Conservation (phyloP, 495 filamentous ascomycete genomes). For the Penicillium ochrochloron region DNA sequence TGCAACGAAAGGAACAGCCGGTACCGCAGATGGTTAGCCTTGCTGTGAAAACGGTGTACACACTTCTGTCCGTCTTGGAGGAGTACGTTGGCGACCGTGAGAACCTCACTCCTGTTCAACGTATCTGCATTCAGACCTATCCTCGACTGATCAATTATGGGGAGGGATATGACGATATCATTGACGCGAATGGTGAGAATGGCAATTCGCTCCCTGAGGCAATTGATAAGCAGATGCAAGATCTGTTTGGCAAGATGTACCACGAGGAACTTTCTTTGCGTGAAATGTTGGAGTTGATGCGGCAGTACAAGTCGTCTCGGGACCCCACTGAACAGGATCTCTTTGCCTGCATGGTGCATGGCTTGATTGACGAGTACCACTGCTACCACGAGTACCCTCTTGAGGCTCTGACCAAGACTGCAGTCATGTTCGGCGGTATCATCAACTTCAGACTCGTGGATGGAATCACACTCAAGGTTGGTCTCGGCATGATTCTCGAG, state of each 20-base stretch:
- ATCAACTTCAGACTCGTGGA: conserved; percentile 90
- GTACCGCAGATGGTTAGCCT: conserved; percentile 70
- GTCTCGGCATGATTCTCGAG: conserved; percentile 93
- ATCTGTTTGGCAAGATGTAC: conserved; percentile 96
- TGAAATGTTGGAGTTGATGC: conserved; percentile 78
- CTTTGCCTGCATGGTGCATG: conserved; percentile 98
- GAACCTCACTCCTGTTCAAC: conserved; percentile 69
- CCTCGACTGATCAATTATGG: conserved; percentile 97
- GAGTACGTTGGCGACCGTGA: conserved; percentile 62
- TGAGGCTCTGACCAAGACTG: conserved; percentile 91
- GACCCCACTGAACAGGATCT: conserved; percentile 87
- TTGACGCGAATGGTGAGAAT: conserved; percentile 79
- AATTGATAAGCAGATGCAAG: conserved; percentile 90
- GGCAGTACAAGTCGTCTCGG: conserved; percentile 80
- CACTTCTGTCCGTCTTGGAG: conserved; percentile 77
- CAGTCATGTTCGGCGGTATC: conserved; percentile 95
- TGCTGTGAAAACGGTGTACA: conserved; percentile 81
- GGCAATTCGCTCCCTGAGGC: conserved; percentile 77
- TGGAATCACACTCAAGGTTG: conserved; percentile 87
- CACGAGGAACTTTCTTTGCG: conserved; percentile 80
- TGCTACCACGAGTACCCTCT: conserved; percentile 94
- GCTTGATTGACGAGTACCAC: conserved; percentile 94
- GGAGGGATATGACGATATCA: conserved; percentile 85
- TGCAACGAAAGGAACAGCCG: conserved; percentile 65
- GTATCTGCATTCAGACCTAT: conserved; percentile 87